Evolutionary conservation across 306 rosid species (phyloP).

Genomic region (Coriaria nepalensis): DNA sequence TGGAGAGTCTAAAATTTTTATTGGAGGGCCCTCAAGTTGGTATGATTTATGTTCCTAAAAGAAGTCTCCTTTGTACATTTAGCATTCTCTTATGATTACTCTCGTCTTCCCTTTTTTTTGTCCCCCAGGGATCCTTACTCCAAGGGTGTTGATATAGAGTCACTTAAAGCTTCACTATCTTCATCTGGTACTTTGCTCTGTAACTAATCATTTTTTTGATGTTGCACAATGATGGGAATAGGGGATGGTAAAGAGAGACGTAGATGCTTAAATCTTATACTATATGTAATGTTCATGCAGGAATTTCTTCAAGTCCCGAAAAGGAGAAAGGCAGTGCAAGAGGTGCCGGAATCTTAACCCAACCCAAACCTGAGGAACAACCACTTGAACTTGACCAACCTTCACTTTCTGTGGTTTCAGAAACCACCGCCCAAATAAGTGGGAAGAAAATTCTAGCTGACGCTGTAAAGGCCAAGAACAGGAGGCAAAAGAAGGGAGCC

Average conservation of each 20-base stretch:
- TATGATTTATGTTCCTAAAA: slow-evolving; percentile 19
- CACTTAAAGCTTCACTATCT: slow-evolving; percentile 63
- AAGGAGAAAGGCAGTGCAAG: slow-evolving; percentile 21
- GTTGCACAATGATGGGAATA: neutral
- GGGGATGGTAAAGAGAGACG: neutral
- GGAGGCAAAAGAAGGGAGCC: slow-evolving; percentile 33
- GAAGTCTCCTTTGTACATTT: slow-evolving; percentile 8
- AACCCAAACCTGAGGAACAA: slow-evolving; percentile 28
- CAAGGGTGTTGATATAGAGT: slow-evolving; percentile 46
- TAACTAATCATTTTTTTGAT: neutral
- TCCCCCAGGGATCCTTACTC: slow-evolving; percentile 77
- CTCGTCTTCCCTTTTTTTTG: slow-evolving; percentile 4
- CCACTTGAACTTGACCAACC: slow-evolving; percentile 20
- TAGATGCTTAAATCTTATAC: neutral
- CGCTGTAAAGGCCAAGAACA: slow-evolving; percentile 72
- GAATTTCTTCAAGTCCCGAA: slow-evolving; percentile 20
- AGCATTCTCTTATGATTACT: neutral
- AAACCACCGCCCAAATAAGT: slow-evolving; percentile 17
- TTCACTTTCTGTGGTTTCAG: slow-evolving; percentile 17
- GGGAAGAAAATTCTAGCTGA: slow-evolving; percentile 57
- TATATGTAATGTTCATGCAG: slow-evolving; percentile 21
- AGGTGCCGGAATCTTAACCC: slow-evolving; percentile 10
- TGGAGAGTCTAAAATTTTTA: slow-evolving; percentile 32
- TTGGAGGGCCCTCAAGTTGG: slow-evolving; percentile 84
- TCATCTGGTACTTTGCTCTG: slow-evolving; percentile 36